Evolutionary conservation across 495 filamentous ascomycete genomes (phyloP).

Genomic region (Tuber calosporum): DNA sequence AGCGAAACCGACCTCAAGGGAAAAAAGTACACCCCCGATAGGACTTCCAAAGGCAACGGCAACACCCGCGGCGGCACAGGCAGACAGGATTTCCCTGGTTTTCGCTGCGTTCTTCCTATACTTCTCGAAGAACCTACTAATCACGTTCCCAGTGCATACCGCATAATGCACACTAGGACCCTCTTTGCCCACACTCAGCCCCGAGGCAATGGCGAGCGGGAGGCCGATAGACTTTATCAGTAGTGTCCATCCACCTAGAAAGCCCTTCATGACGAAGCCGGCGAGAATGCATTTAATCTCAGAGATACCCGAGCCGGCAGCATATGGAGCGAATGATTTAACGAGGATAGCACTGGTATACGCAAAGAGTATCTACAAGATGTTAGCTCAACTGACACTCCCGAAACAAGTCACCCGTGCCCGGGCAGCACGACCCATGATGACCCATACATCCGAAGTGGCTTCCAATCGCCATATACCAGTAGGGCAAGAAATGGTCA

Average conservation of each 20-base stretch:
- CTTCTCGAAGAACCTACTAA: conserved; percentile 85
- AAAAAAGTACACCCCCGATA: conserved; percentile 94
- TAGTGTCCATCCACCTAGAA: conserved; percentile 85
- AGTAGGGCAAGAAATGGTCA: background rate
- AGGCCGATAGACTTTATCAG: conserved; percentile 89
- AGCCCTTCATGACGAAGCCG: conserved; percentile 99
- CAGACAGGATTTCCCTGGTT: conserved; percentile 88
- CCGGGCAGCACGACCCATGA: background rate
- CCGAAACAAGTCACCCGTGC: background rate
- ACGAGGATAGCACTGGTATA: conserved; percentile 76
- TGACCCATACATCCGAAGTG: background rate
- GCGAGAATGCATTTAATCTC: conserved; percentile 99
- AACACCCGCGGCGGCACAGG: conserved; percentile 89
- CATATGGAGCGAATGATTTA: conserved; percentile 91
- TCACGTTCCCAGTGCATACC: conserved; percentile 95
- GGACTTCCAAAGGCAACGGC: conserved; percentile 96
- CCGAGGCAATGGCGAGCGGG: conserved; percentile 88
- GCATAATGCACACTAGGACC: conserved; percentile 97
- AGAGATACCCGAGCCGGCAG: conserved; percentile 92
- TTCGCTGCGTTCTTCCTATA: conserved; percentile 91
- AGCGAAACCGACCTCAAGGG: conserved; percentile 58
- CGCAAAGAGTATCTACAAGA: conserved; percentile 63
- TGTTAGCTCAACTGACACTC: conserved; percentile 7
- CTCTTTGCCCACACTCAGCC: conserved; percentile 93
- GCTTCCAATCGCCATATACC: background rate